Conservation (phyloP, 768 basidiomycete genomes). For the Mycena galopus region DNA sequence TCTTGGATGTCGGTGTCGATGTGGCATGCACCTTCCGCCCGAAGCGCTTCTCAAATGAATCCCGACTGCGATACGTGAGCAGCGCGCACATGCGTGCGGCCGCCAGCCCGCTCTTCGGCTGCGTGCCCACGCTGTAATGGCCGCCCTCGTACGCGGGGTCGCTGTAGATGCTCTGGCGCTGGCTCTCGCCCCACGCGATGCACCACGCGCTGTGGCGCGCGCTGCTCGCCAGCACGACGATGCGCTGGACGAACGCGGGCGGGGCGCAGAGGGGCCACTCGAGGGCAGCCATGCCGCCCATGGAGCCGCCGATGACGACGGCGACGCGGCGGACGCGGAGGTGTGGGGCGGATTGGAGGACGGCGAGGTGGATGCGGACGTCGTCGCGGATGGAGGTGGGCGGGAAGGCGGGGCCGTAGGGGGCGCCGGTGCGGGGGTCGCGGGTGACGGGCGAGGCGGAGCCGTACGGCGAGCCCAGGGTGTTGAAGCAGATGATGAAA, state of each 20-base stretch:
- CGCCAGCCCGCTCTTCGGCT: slow-evolving; percentile 88
- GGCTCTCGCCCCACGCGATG: slow-evolving; percentile 98
- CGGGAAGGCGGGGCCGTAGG: slow-evolving; percentile 95
- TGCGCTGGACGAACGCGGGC: slow-evolving; percentile 79
- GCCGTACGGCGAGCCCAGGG: slow-evolving; percentile 95
- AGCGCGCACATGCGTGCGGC: slow-evolving; percentile 97
- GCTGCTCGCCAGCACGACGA: slow-evolving; percentile 95
- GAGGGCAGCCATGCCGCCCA: slow-evolving; percentile 98
- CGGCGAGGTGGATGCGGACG: slow-evolving; percentile 87
- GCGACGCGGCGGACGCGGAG: slow-evolving; percentile 87
- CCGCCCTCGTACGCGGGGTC: slow-evolving; percentile 92
- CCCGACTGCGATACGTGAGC: slow-evolving; percentile 92
- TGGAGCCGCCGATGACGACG: slow-evolving; percentile 95
- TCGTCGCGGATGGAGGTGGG: slow-evolving; percentile 94
- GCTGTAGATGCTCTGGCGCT: slow-evolving; percentile 96
- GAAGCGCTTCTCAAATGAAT: slow-evolving; percentile 95
- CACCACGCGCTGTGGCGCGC: slow-evolving; percentile 98
- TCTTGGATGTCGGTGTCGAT: slow-evolving; percentile 13
- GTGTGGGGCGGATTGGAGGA: slow-evolving; percentile 81
- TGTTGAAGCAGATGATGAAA: slow-evolving; percentile 96
- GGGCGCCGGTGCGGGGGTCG: slow-evolving; percentile 80
- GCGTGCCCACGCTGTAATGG: slow-evolving; percentile 72
- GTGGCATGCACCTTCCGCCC: slow-evolving; percentile 79
- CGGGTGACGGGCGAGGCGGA: slow-evolving; percentile 88
- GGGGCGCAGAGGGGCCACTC: slow-evolving; percentile 95